Evolutionary conservation across 225 moss, liverwort and hornwort species (phyloP), one percentile per base, ranked within the genome.

Genomic region (Rhytidiadelphus loreus): DNA sequence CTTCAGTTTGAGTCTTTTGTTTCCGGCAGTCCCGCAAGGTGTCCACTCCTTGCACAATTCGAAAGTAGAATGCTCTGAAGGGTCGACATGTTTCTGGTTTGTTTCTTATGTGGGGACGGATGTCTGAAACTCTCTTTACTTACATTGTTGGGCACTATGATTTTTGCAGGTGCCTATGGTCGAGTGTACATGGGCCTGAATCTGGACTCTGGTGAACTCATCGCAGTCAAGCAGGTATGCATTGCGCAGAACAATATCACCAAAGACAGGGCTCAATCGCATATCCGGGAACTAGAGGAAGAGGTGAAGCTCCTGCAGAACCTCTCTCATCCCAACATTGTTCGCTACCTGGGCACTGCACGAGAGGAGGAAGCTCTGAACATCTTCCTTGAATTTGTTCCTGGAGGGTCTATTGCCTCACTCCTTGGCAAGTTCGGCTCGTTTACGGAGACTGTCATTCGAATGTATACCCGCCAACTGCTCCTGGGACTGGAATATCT

Each of bases 151-250:
- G 74, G 44, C 48, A 17, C 70, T 58, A n/a, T 81, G 70, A 39
- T 75, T 39, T 72, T 71, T 70, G 94, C 97, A 88, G 98, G 98
- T 86, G 98, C 98, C 43, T 98, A 98, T 88, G 98, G 98, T 61
- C 95, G 98, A 70, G 98, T 98, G n/a, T 98, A 98, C 65, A 97
- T 97, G 98, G 97, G 98, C 44, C 93, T 98, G 93, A 98, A 98
- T 90, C 88, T 98, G 81, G 96, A 98, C 91, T 98, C 98, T 7
- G 98, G 98, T 58, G 98, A 98, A 91, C 95, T 98, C 58, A 96
- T 97, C 59, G 98, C 98, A 11, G 96, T 98, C 71, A 98, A 98
- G 91, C 97, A 98, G 95, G 98, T 98, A 29, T 88, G 93, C 88
- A 96, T 98, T 75, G 88, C 94, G 73, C 95, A 94, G 80, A 97